Evolutionary conservation across 1,284 basidiomycete species (phyloP).

Genomic region (Cutaneotrichosporon dermatis): DNA sequence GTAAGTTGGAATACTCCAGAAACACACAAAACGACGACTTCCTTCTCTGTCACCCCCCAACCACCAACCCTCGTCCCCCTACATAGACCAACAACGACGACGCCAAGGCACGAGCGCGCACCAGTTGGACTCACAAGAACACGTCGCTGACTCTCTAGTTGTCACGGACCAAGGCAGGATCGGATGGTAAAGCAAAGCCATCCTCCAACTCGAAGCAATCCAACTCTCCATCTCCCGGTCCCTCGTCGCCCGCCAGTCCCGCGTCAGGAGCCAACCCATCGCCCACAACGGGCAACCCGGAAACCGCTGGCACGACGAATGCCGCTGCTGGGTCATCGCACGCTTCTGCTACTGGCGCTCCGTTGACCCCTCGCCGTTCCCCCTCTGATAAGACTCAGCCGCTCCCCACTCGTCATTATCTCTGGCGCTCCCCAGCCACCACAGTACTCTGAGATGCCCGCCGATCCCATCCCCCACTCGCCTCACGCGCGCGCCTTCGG

Average conservation of each 20-base stretch:
- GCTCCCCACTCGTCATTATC: conserved; percentile 86
- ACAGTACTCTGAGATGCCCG: conserved; percentile 56
- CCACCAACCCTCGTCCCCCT: not conserved
- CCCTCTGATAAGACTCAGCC: conserved; percentile 48
- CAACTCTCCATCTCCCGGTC: conserved; percentile 26
- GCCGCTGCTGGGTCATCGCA: conserved; percentile 10
- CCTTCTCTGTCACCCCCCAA: not conserved
- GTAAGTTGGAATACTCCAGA: conserved; percentile 50
- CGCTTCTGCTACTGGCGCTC: conserved; percentile 35
- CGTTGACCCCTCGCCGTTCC: conserved; percentile 42
- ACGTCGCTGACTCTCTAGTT: conserved; percentile 13
- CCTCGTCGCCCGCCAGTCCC: conserved; percentile 8
- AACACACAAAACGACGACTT: not conserved
- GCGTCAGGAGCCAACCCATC: not conserved
- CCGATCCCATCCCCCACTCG: conserved; percentile 58
- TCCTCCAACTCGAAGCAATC: conserved; percentile 48
- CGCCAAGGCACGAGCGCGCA: not conserved
- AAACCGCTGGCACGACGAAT: conserved; percentile 2
- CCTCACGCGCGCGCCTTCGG: conserved; percentile 48
- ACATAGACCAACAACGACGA: not conserved
- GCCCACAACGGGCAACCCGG: not conserved
- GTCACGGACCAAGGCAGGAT: conserved; percentile 39
- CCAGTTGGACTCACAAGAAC: not conserved
- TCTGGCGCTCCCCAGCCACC: conserved; percentile 46
- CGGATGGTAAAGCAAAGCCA: conserved; percentile 44